Percentiles rank a stretch among this genome's conserved stretches.
These are phyloP conservation scores for Pythium sp. DNA, from an alignment of 352 stramenopile genomes.

Conservation along the genomic window DNA sequence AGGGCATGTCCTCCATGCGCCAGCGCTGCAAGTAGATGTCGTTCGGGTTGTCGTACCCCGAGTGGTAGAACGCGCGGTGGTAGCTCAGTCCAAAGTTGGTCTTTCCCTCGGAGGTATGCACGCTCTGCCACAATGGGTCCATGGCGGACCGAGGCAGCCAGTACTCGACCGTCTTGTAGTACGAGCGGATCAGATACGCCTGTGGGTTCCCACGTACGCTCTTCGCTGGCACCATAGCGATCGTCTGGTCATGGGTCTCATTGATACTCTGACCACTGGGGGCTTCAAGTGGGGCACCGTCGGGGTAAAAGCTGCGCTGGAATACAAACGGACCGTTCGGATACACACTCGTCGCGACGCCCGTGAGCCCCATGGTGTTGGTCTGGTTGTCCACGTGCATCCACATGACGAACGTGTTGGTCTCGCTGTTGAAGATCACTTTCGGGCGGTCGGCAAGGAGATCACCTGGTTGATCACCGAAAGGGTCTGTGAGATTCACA, in stretches of 20 bases:
- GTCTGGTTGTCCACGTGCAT: conserved; percentile 91
- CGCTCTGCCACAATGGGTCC: conserved; percentile 96
- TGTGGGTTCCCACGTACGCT: conserved; percentile 19
- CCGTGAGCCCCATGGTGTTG: conserved; percentile 87
- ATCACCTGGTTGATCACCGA: conserved; percentile 26
- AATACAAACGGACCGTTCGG: conserved; percentile 93
- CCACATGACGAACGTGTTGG: conserved; percentile 95
- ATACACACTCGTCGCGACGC: conserved; percentile 86
- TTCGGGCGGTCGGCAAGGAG: conserved; percentile 88
- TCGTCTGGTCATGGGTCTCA: conserved; percentile 93
- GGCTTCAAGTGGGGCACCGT: conserved; percentile 70
- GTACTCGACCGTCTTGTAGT: conserved; percentile 95
- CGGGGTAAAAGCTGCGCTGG: conserved; percentile 89
- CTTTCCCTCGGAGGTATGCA: conserved; percentile 66
- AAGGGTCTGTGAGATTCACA: conserved; percentile 91
- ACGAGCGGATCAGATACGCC: conserved; percentile 92
- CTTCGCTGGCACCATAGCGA: conserved; percentile 42
- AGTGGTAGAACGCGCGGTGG: conserved; percentile 93
- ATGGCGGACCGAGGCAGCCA: conserved; percentile 94
- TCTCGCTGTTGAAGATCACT: conserved; percentile 89
- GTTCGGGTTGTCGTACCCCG: conserved; percentile 95
- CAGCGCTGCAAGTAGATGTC: conserved; percentile 97
- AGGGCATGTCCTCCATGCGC: conserved; percentile 92
- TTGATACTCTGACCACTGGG: conserved; percentile 84
- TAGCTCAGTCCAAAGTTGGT: conserved; percentile 95